These are phyloP conservation scores for Cordyceps fumosorosea DNA, from an alignment of 2,329 filamentous ascomycete genomes.

Conservation along the genomic window DNA sequence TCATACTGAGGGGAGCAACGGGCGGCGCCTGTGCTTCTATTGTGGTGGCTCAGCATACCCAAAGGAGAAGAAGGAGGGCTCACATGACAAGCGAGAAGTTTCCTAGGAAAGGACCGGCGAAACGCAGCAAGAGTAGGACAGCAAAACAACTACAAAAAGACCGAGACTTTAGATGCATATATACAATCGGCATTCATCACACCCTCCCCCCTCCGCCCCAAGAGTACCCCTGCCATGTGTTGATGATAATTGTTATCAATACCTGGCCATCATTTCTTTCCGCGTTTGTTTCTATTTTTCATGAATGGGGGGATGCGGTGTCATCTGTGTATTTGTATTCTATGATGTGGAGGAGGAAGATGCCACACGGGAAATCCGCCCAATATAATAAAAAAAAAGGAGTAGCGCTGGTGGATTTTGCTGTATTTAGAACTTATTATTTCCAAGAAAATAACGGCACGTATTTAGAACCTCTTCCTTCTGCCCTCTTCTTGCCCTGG, in stretches of 20 bases:
- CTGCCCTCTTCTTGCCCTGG: background rate
- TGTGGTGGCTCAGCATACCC: no score
- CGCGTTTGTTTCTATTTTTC: background rate
- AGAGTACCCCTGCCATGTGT: background rate
- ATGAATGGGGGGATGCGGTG: background rate
- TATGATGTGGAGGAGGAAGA: background rate
- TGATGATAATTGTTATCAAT: background rate
- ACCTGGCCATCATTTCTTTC: background rate
- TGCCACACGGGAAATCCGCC: background rate
- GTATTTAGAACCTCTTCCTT: background rate
- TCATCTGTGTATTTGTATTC: constrained; percentile 5
- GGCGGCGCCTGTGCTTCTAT: no score
- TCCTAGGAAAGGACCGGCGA: background rate
- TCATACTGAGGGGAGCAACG: no score
- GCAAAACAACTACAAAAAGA: background rate
- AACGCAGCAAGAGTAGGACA: background rate
- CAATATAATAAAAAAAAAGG: background rate
- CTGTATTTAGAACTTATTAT: background rate
- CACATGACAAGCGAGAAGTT: background rate
- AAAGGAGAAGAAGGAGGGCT: no score
- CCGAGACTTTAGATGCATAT: background rate
- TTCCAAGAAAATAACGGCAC: background rate
- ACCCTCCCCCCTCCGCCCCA: background rate
- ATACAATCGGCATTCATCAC: background rate
- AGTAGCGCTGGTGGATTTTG: background rate